Percentiles rank a stretch among this genome's conserved stretches.
Conservation (phyloP, 352 stramenopile species). For the Halophytophthora polymorphica region DNA sequence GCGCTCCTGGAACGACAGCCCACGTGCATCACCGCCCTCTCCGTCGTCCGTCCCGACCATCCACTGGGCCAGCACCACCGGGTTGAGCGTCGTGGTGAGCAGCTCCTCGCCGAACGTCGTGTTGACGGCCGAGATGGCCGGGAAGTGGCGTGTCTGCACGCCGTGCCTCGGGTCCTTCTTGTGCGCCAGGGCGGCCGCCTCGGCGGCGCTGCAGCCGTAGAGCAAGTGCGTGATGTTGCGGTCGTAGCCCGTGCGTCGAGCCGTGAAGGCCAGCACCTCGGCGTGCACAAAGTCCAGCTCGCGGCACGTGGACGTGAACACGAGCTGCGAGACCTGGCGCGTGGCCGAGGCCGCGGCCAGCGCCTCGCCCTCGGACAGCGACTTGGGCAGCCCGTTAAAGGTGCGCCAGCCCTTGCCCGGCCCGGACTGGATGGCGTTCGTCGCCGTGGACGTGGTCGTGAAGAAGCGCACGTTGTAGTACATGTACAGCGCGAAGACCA, state of each 20-base stretch:
- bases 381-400: slow-evolving; percentile 8
- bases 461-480: slow-evolving; percentile 75
- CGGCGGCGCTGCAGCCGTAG: slow-evolving; percentile 56
- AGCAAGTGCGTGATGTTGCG: slow-evolving; percentile 67
- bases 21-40: slow-evolving; percentile 10
- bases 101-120: slow-evolving; percentile 56
- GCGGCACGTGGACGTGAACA: slow-evolving; percentile 74
- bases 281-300: slow-evolving; percentile 60
- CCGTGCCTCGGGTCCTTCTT: slow-evolving; percentile 49
- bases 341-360: slow-evolving; percentile 32
- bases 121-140: slow-evolving; percentile 22
- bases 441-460: slow-evolving; percentile 24
- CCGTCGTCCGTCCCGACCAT: slow-evolving; percentile 31
- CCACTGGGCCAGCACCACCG: slow-evolving; percentile 52
- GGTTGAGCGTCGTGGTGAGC: slow-evolving; percentile 64
- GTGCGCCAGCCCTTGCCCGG: slow-evolving; percentile 17
- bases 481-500: slow-evolving; percentile 51
- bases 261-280: slow-evolving; percentile 68
- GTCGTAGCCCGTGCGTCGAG: slow-evolving; percentile 49
- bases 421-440: slow-evolving; percentile 23
- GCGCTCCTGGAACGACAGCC: slow-evolving; percentile 25
- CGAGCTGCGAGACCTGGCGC: slow-evolving; percentile 58
- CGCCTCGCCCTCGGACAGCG: slow-evolving; percentile 18
- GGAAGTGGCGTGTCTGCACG: slow-evolving; percentile 47
- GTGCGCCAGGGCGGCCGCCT: slow-evolving; percentile 32